Percentiles rank a stretch among this genome's conserved stretches.
These are phyloP conservation scores for Dictyostelium brefeldianum DNA, from an alignment of 78 protist species.

Conservation along the genomic window DNA sequence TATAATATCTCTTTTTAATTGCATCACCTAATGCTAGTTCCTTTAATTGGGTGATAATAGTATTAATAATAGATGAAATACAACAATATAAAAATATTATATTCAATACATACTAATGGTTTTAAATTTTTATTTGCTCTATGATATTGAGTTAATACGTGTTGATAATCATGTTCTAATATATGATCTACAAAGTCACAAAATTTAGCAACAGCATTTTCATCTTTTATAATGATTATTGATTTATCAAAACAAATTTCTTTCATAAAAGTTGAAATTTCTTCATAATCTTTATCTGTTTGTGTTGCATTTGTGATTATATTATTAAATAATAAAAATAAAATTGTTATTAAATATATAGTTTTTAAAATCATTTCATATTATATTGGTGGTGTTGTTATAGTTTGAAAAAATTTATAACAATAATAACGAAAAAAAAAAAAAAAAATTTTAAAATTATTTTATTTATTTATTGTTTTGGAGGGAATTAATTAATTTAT, in stretches of 20 bases:
- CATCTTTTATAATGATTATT: neutral
- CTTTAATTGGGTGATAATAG: neutral
- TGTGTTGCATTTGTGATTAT: neutral
- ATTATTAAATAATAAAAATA: no score
- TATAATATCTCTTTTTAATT: constrained; percentile 2
- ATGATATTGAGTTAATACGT: neutral
- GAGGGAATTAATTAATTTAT: neutral
- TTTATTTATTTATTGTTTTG: neutral
- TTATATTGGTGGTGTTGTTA: no score
- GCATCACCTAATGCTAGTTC: constrained; percentile 24
- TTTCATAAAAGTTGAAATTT: constrained; percentile 8
- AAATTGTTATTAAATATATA: no score
- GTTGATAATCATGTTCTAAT: neutral
- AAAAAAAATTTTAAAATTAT: no score
- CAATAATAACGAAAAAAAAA: no score
- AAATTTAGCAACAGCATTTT: neutral
- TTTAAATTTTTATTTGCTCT: neutral
- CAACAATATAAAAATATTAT: neutral
- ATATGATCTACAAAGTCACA: constrained; percentile 31
- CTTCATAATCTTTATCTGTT: neutral
- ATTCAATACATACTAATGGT: constrained; percentile 31
- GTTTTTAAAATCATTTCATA: no score
- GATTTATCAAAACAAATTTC: constrained; percentile 15
- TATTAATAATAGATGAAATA: neutral
- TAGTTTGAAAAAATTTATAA: no score